Evolutionary conservation across 257 asterid genomes (phyloP), one percentile per base, ranked within the genome.

Genomic region (Solanum pinnatisectum): DNA sequence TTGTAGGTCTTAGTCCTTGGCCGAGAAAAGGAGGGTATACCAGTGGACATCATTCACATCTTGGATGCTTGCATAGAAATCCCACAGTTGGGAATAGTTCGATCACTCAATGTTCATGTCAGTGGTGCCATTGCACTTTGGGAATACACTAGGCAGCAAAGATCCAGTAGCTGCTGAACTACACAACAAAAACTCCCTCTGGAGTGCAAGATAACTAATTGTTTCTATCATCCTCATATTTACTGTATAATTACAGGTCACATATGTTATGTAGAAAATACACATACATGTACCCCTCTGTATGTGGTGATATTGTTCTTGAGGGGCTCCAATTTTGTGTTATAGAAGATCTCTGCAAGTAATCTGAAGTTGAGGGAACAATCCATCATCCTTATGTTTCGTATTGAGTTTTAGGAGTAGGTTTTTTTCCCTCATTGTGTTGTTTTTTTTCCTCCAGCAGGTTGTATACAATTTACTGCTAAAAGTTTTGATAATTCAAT

Each of bases 51-150:
- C 86, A 96, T 96, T 90, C 99, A 95, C 89, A 91, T 94, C 89
- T 85, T 96, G 92, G 99, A 96, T 90, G 94, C 94, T 88, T 96
- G 99, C 92, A 91, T 96, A 33, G 99, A 96, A 90, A 96, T 96
- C 77, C 99, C 98, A 37, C 98, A 96, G 93, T 89, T 96, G 37
- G 99, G 99, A 89, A 90, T 96, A 15, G 97, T 96, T 87, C 91
- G 99, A 88, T 96, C 99, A 23, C 95, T 96, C n/a, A 96, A 96
- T 76, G 99, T 96, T 87, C 99, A 96, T 89, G 99, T 96, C 83
- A 96, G 98, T 78, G 99, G 98, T 86, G 98, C 98, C 93, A 94
- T 96, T 88, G 98, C 99, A 27, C 96, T 95, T 40, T 95, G 99
- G 99, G 99, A 96, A 92, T 96, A 96, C 87, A 96, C 98, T 85